Evolutionary conservation across 2,329 filamentous ascomycete genomes (phyloP).

Genomic region (Stagonosporopsis vannaccii): DNA sequence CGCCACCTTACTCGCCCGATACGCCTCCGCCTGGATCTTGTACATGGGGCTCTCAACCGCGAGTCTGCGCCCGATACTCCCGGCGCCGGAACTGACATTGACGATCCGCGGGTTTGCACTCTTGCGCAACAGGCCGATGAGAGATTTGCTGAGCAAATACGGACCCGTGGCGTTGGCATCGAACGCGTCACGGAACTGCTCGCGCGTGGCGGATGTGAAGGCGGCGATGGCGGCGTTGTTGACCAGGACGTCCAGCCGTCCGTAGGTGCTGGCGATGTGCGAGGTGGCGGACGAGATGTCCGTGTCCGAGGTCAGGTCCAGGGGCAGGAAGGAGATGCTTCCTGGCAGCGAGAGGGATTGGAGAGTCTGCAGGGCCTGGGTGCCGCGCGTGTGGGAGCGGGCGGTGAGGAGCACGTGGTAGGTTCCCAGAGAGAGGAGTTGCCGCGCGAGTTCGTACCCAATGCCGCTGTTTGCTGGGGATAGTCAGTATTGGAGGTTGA

Average conservation of each 20-base stretch:
- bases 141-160: conserved; percentile 31
- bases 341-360: conserved; percentile 36
- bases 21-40: conserved; percentile 37
- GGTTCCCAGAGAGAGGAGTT: conserved; percentile 48
- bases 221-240: conserved; percentile 49
- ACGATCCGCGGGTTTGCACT: conserved; percentile 40
- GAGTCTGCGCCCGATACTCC: conserved; percentile 42
- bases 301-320: conserved; percentile 55
- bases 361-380: conserved; percentile 36
- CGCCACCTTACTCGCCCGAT: conserved; percentile 50
- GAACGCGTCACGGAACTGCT: conserved; percentile 36
- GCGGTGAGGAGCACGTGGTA: conserved; percentile 42
- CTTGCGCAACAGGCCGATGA: conserved; percentile 29
- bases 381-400: conserved; percentile 32
- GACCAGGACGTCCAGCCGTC: conserved; percentile 49
- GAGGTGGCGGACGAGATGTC: conserved; percentile 51
- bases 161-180: conserved; percentile 43
- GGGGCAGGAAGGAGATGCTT: conserved; percentile 48
- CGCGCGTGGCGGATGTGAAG: conserved; percentile 25
- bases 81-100: conserved; percentile 47
- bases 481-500: background rate
- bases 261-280: conserved; percentile 36
- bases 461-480: conserved; percentile 54
- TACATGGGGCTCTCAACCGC: conserved; percentile 37
- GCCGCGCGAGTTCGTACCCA: conserved; percentile 55